These are phyloP conservation scores for Trichophyton schoenleinii DNA, from an alignment of 2,329 filamentous ascomycete genomes.

Conservation along the genomic window DNA sequence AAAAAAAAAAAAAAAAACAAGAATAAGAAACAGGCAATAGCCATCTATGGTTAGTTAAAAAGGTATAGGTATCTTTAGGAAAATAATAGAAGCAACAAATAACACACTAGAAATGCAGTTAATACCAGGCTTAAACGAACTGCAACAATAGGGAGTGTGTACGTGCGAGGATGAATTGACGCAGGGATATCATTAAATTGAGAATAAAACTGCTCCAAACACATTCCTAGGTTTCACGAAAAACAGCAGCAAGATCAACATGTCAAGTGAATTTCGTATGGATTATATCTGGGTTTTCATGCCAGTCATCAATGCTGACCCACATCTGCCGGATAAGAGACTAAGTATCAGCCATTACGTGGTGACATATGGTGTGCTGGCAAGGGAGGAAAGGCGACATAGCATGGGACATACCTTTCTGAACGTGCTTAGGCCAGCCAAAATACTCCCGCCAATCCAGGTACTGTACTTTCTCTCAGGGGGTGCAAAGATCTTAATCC, in stretches of 20 bases:
- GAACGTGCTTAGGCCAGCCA: slow-evolving; percentile 93
- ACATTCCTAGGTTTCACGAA: not conserved
- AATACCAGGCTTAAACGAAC: not conserved
- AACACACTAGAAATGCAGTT: not conserved
- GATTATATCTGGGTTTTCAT: slow-evolving; percentile 98
- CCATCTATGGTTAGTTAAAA: slow-evolving; percentile 1
- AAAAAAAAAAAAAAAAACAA: too few relatives aligned
- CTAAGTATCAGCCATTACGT: slow-evolving; percentile 1
- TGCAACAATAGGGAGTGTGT: not conserved
- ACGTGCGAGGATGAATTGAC: not conserved
- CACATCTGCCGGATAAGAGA: slow-evolving; percentile 60
- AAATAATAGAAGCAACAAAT: not conserved
- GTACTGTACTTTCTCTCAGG: slow-evolving; percentile 97
- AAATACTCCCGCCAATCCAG: slow-evolving; percentile 96
- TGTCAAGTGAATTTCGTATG: slow-evolving; percentile 85
- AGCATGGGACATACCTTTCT: slow-evolving; percentile 58
- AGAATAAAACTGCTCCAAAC: slow-evolving; percentile 4
- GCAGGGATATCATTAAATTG: slow-evolving; percentile 3
- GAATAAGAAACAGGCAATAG: not conserved
- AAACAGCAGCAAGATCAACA: not conserved
- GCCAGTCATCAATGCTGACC: slow-evolving; percentile 99
- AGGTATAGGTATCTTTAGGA: not conserved
- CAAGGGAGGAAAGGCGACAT: not conserved
- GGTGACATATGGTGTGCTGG: not conserved
- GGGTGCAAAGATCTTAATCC: slow-evolving; percentile 97